Evolutionary conservation across 2,329 filamentous ascomycete genomes (phyloP), one percentile per base, ranked within the genome.

Genomic region (Tolypocladium paradoxum): DNA sequence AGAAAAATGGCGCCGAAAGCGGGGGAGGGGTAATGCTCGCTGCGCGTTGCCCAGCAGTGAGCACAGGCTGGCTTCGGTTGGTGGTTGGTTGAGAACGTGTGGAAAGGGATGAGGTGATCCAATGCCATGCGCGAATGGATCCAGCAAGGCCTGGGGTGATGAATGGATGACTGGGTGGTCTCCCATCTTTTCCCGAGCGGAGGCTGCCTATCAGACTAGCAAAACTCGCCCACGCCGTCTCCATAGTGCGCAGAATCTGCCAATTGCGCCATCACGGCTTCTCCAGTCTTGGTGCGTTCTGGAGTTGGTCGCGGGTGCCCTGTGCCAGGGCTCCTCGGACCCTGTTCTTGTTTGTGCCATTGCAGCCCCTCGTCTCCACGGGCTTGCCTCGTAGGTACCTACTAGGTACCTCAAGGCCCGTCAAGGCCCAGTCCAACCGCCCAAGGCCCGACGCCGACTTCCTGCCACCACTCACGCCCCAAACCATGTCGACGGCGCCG

Each of bases 21-120:
- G 65, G 65, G 65, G 65, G 64, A 66, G 64, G 64, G 64, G 64
- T 64, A 60, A 59, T 61, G 11, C 38, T 45, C n/a, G n/a, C n/a
- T n/a, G 24, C 27, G 20, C 18, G 36, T 37, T 37, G 38, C 38
- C 38, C 37, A 40, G 38, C 22, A 46, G 43, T 31, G 43, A 46
- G 43, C 43, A 46, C 27, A 46, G 14, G 43, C 43, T 46, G 14
- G 43, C 43, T 46, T 31, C 40, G 43, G 43, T 11, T 46, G 40
- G 40, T 12, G 43, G 43, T 11, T 46, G 40, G 40, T 12, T 27
- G 24, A 46, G 43, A 8, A 27, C 16, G 16, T 29, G 37, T 8
- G 3, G 43, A 7, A 29, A 7, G 24, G 27, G 8, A 46, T 31
- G 43, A 46, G 43, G 27, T 46, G 43, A 46, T 46, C 40, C 40